A percentile compares a stretch with the other conserved stretches of the same genome.
phyloP scores from a whole-genome alignment of 257 asterid species.

The Paraleonurus japonicus region DNA sequence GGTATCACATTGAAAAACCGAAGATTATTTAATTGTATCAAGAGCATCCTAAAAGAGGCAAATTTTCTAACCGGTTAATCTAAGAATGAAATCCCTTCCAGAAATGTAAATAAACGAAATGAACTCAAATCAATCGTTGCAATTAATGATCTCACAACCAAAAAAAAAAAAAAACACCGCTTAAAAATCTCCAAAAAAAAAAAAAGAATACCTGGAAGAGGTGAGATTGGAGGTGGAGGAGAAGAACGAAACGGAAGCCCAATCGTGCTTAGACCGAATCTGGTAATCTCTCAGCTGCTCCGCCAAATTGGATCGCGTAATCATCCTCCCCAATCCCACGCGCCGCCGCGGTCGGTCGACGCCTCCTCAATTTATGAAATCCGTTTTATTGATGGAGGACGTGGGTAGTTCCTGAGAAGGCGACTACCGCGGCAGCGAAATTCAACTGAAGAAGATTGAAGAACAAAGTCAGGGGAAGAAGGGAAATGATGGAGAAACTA shows the following conservation, averaged over 20 bases:
- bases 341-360: slow-evolving; percentile 29
- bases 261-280: slow-evolving; percentile 85
- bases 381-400: background rate
- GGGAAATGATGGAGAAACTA: slow-evolving; percentile 6
- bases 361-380: slow-evolving; percentile 18
- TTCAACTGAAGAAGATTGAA: slow-evolving; percentile 24
- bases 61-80: background rate
- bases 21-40: background rate
- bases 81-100: background rate
- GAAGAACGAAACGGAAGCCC: slow-evolving; percentile 90
- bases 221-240: slow-evolving; percentile 73
- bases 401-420: slow-evolving; percentile 22
- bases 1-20: slow-evolving; percentile 6
- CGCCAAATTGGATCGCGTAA: slow-evolving; percentile 92
- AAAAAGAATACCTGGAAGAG: slow-evolving; percentile 48
- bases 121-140: slow-evolving; percentile 28
- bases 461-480: background rate
- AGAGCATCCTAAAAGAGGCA: background rate
- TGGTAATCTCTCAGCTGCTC: slow-evolving; percentile 94
- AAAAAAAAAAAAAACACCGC: background rate
- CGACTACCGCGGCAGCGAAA: slow-evolving; percentile 32
- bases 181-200: background rate
- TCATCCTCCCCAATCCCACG: slow-evolving; percentile 48
- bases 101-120: background rate
- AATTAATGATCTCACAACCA: slow-evolving; percentile 29